Evolutionary conservation across 1,139 yeast species (phyloP).

Genomic region (Zygoascus hellenicus): DNA sequence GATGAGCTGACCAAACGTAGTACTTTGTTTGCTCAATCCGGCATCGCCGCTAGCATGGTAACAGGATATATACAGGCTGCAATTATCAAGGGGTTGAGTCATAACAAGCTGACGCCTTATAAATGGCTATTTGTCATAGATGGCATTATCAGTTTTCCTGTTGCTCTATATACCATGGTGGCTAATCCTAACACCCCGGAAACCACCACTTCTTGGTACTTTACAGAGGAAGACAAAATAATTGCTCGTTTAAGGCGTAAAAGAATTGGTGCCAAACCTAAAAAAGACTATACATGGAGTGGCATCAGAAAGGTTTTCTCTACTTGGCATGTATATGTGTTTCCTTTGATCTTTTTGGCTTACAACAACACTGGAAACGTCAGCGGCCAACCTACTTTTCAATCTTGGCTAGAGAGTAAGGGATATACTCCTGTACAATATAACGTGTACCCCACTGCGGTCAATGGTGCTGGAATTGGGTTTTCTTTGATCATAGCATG

Average conservation of each 20-base stretch:
- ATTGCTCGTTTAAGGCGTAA: conserved; percentile 40
- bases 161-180: conserved; percentile 41
- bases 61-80: conserved; percentile 45
- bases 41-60: conserved; percentile 41
- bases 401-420: conserved; percentile 9
- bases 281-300: conserved; percentile 21
- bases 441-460: conserved; percentile 12
- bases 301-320: conserved; percentile 44
- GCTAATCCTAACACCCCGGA: conserved; percentile 43
- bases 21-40: conserved; percentile 43
- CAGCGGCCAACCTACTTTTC: conserved; percentile 20
- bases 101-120: conserved; percentile 38
- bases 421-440: conserved; percentile 11
- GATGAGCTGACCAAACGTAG: conserved; percentile 46
- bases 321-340: conserved; percentile 47
- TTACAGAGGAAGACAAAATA: conserved; percentile 32
- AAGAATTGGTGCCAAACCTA: conserved; percentile 37
- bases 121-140: conserved; percentile 49
- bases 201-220: conserved; percentile 39
- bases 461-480: conserved; percentile 28
- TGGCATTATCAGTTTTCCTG: conserved; percentile 44
- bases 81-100: conserved; percentile 32
- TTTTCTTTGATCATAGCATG: conserved; percentile 30
- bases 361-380: conserved; percentile 47
- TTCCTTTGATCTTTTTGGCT: conserved; percentile 45